Percentiles rank a stretch among this genome's conserved stretches.
Evolutionary conservation across 192 early-diverging fungal species (phyloP).

Genomic region (Coemansia reversa): DNA sequence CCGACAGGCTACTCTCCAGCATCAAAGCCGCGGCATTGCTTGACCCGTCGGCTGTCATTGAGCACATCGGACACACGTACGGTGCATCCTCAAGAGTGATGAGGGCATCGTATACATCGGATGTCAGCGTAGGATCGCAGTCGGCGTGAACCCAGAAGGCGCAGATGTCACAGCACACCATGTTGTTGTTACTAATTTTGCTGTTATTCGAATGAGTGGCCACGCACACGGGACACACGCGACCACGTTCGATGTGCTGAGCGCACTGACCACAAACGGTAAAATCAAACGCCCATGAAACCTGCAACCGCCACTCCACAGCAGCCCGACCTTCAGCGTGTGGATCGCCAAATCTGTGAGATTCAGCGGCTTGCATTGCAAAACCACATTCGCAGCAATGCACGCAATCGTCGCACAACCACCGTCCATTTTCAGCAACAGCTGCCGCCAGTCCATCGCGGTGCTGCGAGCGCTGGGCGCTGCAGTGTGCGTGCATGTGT

Average conservation of each 20-base stretch:
- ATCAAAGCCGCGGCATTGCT: slow-evolving; percentile 4
- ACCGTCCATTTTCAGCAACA: slow-evolving; percentile 23
- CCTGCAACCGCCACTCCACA: slow-evolving; percentile 8
- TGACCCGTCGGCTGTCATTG: background rate
- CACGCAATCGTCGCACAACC: slow-evolving; percentile 49
- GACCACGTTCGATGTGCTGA: slow-evolving; percentile 49
- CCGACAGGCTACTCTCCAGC: slow-evolving; percentile 5
- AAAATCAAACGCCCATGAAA: slow-evolving; percentile 54
- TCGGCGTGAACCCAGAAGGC: slow-evolving; percentile 59
- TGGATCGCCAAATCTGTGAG: background rate
- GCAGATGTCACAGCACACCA: slow-evolving; percentile 67
- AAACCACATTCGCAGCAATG: slow-evolving; percentile 46
- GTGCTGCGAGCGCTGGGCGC: slow-evolving; percentile 20
- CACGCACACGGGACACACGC: slow-evolving; percentile 60
- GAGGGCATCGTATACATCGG: slow-evolving; percentile 58
- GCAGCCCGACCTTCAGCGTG: too few relatives aligned
- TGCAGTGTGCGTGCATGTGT: slow-evolving; percentile 35
- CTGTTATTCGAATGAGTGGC: slow-evolving; percentile 53
- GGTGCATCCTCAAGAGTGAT: slow-evolving; percentile 56
- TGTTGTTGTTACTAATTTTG: slow-evolving; percentile 54
- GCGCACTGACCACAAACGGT: slow-evolving; percentile 58
- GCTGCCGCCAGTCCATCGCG: slow-evolving; percentile 9
- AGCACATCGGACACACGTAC: slow-evolving; percentile 61
- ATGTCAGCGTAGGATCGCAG: slow-evolving; percentile 55
- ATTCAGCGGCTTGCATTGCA: slow-evolving; percentile 7